Evolutionary conservation across 768 basidiomycete species (phyloP).

Genomic region (Kwoniella botswanensis): DNA sequence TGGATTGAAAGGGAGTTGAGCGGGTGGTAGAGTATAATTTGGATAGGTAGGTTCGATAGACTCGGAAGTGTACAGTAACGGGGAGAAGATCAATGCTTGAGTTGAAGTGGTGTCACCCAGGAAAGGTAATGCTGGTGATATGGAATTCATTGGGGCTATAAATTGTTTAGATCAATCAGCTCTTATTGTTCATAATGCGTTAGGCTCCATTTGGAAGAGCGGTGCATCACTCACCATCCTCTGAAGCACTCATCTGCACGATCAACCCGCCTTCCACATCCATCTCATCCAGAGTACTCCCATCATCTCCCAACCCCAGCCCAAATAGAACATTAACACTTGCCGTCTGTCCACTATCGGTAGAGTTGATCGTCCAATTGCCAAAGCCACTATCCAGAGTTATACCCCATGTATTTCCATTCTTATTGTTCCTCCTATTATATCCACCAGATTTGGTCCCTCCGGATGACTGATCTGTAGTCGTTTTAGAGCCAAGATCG

Average conservation of each 20-base stretch:
- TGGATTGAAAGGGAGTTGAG: conserved; percentile 30
- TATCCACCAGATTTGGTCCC: conserved; percentile 25
- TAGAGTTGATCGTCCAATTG: conserved; percentile 48
- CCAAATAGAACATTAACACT: conserved; percentile 31
- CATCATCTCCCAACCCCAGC: conserved; percentile 25
- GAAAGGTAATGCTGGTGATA: conserved; percentile 35
- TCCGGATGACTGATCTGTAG: conserved; percentile 30
- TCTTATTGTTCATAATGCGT: no score
- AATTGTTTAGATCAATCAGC: background rate
- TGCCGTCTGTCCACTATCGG: conserved; percentile 9
- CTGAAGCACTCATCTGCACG: conserved; percentile 49
- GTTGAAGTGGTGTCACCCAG: conserved; percentile 55
- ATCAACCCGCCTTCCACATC: conserved; percentile 31
- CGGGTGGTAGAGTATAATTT: conserved; percentile 55
- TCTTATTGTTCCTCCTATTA: conserved; percentile 31
- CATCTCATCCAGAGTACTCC: conserved; percentile 18
- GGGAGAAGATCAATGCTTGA: conserved; percentile 53
- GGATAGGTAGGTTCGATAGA: conserved; percentile 52
- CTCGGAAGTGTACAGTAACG: conserved; percentile 33
- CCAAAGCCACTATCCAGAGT: conserved; percentile 50
- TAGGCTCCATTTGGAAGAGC: background rate
- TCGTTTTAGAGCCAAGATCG: conserved; percentile 21
- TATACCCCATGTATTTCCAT: conserved; percentile 35
- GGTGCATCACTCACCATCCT: conserved; percentile 34
- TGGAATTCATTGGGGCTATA: conserved; percentile 41